Base-by-base conservation (phyloP, 1,139 yeast genomes). In the Diutina ranongensis region DNA sequence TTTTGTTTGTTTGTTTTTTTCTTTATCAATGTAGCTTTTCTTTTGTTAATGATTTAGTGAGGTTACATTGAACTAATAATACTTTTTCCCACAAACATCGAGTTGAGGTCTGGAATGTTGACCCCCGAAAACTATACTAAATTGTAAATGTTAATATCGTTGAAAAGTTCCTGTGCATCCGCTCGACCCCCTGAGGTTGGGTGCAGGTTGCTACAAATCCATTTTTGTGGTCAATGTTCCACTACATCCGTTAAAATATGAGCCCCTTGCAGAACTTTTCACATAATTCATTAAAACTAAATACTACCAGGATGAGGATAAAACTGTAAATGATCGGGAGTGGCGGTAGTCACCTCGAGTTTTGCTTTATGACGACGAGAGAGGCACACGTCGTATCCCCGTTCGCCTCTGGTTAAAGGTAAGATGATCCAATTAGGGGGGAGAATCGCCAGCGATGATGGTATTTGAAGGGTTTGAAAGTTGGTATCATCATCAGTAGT, bases 401-500 rank as follows among this genome's bases (percentile, higher is more conserved):
- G 50, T 3, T 16, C 42, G n/a, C 4, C 48, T 47, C 2, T 46
- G 34, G 46, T 51, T 49, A 21, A 46, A 46, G 72, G 72, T 19
- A 67, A 48, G 5, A 64, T 36, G 1, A 61, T 53, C 71, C 71
- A 66, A 40, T 60, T 60, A 2, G 68, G 68, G 5, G 72, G 72
- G 10, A 64, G 46, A 2, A 63, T 40, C 1, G 68, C 65, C 31
- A 52, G 2, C n/a, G 27, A 13, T 50, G 47, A 2, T 68, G 67
- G 28, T 59, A 52, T 3, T 46, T 16, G 41, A 15, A 62, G 56
- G 2, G 56, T 52, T 47, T 61, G 64, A 45, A 50, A 55, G n/a
- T n/a, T n/a, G n/a, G n/a, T n/a, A n/a, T n/a, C n/a, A n/a, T n/a
- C n/a, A n/a, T n/a, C n/a, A n/a, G n/a, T n/a, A n/a, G n/a, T n/a